phyloP scores from a whole-genome alignment of 2,329 filamentous ascomycete species.

The Ascochyta viciae-villosae region DNA sequence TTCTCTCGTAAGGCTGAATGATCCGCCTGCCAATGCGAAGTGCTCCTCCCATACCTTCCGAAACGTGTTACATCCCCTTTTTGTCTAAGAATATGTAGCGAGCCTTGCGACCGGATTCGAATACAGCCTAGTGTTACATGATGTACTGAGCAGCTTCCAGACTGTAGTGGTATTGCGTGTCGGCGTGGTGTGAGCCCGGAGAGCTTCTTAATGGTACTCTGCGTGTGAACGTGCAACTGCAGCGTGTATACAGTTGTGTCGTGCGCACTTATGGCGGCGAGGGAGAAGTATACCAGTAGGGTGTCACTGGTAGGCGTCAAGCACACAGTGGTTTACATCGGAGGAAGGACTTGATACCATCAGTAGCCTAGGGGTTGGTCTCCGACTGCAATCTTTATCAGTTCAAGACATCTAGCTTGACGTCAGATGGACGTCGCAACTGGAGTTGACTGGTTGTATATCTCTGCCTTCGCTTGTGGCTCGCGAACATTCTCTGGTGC shows the following conservation, averaged over 20 bases:
- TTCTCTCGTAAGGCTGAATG: background rate
- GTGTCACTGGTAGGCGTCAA: no score
- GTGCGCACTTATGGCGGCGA: no score
- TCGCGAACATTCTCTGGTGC: background rate
- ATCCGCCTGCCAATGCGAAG: background rate
- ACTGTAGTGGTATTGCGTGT: background rate
- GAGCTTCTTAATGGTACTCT: no score
- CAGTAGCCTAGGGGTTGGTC: background rate
- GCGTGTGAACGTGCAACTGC: background rate
- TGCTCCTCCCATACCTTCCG: background rate
- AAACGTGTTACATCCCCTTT: background rate
- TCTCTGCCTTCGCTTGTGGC: background rate
- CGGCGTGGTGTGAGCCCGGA: background rate
- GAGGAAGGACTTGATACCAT: background rate
- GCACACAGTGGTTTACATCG: no score
- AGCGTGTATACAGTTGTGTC: background rate
- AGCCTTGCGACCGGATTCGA: background rate
- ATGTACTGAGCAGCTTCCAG: background rate
- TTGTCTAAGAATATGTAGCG: background rate
- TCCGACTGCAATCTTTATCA: background rate
- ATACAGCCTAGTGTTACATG: background rate
- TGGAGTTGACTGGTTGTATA: background rate
- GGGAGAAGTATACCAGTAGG: no score
- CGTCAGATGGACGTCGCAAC: background rate
- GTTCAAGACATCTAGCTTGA: background rate